phyloP scores from a whole-genome alignment of 2,329 filamentous ascomycete species.

The Cladophialophora psammophila region DNA sequence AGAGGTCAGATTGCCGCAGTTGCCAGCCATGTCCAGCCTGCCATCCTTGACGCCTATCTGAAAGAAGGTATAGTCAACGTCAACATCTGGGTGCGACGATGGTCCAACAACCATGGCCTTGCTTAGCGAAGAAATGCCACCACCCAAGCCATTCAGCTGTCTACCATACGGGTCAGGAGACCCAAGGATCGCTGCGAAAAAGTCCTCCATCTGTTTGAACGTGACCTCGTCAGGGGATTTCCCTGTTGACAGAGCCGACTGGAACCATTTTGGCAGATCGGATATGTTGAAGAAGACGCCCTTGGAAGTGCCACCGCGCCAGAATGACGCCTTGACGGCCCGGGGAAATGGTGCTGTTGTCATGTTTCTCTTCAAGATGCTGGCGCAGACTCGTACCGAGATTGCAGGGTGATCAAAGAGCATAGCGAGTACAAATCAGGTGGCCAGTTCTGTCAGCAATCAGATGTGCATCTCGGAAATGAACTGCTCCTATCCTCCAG shows the following conservation, averaged over 20 bases:
- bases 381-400: not conserved
- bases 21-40: slow-evolving; percentile 70
- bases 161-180: slow-evolving; percentile 56
- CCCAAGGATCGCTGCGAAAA: slow-evolving; percentile 34
- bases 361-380: slow-evolving; percentile 13
- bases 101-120: slow-evolving; percentile 66
- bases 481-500: not conserved
- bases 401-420: not conserved
- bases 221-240: slow-evolving; percentile 3
- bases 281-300: slow-evolving; percentile 65
- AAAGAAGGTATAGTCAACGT: slow-evolving; percentile 76
- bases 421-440: not conserved
- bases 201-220: slow-evolving; percentile 26
- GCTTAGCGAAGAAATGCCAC: slow-evolving; percentile 71
- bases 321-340: slow-evolving; percentile 61
- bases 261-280: slow-evolving; percentile 56
- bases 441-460: not conserved
- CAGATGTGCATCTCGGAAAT: not conserved
- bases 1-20: slow-evolving; percentile 77
- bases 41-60: slow-evolving; percentile 70
- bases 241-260: not conserved
- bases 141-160: slow-evolving; percentile 76
- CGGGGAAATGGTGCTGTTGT: slow-evolving; percentile 13
- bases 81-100: slow-evolving; percentile 57
- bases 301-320: slow-evolving; percentile 74